Evolutionary conservation across 495 filamentous ascomycete genomes (phyloP), one percentile per base, ranked within the genome.

Genomic region (Penicillium silybi): DNA sequence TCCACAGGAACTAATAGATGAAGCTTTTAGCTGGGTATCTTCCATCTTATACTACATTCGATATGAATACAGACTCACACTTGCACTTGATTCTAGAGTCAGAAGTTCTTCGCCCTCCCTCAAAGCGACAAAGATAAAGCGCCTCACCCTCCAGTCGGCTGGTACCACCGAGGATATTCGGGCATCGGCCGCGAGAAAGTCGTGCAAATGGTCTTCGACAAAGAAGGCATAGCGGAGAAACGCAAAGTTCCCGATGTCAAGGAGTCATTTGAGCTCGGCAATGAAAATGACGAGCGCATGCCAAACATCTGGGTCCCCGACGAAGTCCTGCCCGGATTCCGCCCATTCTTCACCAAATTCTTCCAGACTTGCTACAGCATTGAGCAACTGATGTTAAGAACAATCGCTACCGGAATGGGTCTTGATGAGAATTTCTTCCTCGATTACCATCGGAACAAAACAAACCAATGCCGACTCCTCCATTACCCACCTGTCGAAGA

Each of bases 231-330:
- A 34, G 20, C 22, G 3, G 40, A 52, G 13, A 44, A 51, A 46
- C 46, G 53, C 5, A 44, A 45, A 22, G 42, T 44, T 5, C 41
- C 53, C 2, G 46, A 56, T 32, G 41, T 50, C 5, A 56, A 56
- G 73, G 81, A 85, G 63, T 77, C 72, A 55, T 84, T 77, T 57
- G 81, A 85, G 49, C 75, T 76, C 26, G 81, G 80, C 2, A 80
- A 74, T 46, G 69, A 78, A 44, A 57, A 68, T 1, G 74, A 77
- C 45, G 27, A 50, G 10, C 50, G 63, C 18, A 75, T 80, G 56
- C 76, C 77, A 9, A 85, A 84, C 44, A 68, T 82, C 38, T 84
- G 81, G 81, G 56, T 80, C 5, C 80, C 80, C 1, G 72, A 81
- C 39, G 64, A 72, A 2, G 62, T 70, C 4, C 63, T 85, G 5